These are phyloP conservation scores for Candida pseudoviswanathii DNA, from an alignment of 1,139 yeast species.

Conservation along the genomic window DNA sequence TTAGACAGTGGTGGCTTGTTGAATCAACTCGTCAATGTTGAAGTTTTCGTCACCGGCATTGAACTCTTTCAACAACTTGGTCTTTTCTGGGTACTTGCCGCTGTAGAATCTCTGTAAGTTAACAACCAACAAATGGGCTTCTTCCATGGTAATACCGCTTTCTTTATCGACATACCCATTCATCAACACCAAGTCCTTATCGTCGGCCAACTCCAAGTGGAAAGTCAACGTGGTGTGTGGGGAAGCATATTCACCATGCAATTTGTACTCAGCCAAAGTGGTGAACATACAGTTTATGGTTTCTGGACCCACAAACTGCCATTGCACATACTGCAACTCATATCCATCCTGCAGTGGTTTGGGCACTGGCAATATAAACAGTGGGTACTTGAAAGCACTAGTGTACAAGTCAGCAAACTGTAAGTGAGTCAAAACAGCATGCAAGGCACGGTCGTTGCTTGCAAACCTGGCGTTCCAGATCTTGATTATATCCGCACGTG, in stretches of 20 bases:
- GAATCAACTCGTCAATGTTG: constrained; percentile 64
- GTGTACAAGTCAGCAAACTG: constrained; percentile 63
- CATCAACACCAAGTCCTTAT: constrained; percentile 75
- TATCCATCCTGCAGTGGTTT: constrained; percentile 51
- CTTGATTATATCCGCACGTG: constrained; percentile 67
- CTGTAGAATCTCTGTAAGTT: constrained; percentile 91
- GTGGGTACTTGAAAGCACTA: constrained; percentile 74
- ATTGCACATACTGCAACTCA: constrained; percentile 91
- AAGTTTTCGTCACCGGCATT: constrained; percentile 68
- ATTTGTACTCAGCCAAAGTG: constrained; percentile 87
- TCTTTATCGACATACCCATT: constrained; percentile 83
- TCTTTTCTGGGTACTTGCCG: constrained; percentile 44
- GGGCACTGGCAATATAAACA: constrained; percentile 73
- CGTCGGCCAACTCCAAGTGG: constrained; percentile 73
- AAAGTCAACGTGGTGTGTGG: constrained; percentile 92
- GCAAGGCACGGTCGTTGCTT: constrained; percentile 57
- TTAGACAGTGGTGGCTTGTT: constrained; percentile 61
- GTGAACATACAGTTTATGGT: constrained; percentile 92
- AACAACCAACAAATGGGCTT: constrained; percentile 76
- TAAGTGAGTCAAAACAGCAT: constrained; percentile 60
- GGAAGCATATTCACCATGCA: constrained; percentile 88
- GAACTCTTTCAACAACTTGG: constrained; percentile 65
- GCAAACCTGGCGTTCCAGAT: constrained; percentile 91
- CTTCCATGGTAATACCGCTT: constrained; percentile 62
- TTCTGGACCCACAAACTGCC: constrained; percentile 85